phyloP scores from a whole-genome alignment of 768 basidiomycete species.

The Tulasnella sp. region DNA sequence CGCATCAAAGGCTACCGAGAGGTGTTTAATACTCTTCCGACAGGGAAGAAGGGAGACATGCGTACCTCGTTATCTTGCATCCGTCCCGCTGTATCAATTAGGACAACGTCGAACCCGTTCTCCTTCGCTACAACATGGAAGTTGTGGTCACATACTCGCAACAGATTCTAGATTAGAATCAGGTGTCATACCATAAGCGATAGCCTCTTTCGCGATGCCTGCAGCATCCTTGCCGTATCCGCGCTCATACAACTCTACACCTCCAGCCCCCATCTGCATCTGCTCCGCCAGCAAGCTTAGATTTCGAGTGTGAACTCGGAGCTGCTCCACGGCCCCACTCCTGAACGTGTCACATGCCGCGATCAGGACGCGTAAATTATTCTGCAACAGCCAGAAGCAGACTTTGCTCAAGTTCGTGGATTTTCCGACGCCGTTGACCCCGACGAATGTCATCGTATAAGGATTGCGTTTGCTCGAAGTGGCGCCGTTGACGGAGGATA shows the following conservation, averaged over 20 bases:
- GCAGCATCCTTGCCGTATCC: slow-evolving; percentile 99
- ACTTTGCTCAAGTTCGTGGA: slow-evolving; percentile 97
- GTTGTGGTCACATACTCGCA: background rate
- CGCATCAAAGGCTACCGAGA: slow-evolving; percentile 80
- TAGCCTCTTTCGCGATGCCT: slow-evolving; percentile 92
- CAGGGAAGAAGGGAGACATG: no score
- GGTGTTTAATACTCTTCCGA: background rate
- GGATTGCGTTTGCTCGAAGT: slow-evolving; percentile 48
- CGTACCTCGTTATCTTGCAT: slow-evolving; percentile 98
- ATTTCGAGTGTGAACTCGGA: slow-evolving; percentile 93
- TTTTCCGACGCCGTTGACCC: slow-evolving; percentile 98
- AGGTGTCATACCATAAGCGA: slow-evolving; percentile 58
- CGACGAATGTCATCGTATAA: slow-evolving; percentile 91
- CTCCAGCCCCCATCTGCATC: slow-evolving; percentile 50
- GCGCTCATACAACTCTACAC: slow-evolving; percentile 87
- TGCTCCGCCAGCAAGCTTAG: slow-evolving; percentile 62
- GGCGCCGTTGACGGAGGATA: slow-evolving; percentile 60
- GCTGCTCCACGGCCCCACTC: slow-evolving; percentile 95
- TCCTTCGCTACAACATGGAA: slow-evolving; percentile 50
- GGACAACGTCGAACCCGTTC: slow-evolving; percentile 87
- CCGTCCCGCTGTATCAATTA: slow-evolving; percentile 95
- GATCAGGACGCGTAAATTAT: slow-evolving; percentile 83
- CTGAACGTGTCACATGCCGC: slow-evolving; percentile 98
- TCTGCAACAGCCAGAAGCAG: slow-evolving; percentile 98
- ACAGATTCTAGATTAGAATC: background rate